A percentile compares a stretch with the other conserved stretches of the same genome.
Conservation (phyloP, 2,329 filamentous ascomycete genomes). For the Claviceps cyperi region DNA sequence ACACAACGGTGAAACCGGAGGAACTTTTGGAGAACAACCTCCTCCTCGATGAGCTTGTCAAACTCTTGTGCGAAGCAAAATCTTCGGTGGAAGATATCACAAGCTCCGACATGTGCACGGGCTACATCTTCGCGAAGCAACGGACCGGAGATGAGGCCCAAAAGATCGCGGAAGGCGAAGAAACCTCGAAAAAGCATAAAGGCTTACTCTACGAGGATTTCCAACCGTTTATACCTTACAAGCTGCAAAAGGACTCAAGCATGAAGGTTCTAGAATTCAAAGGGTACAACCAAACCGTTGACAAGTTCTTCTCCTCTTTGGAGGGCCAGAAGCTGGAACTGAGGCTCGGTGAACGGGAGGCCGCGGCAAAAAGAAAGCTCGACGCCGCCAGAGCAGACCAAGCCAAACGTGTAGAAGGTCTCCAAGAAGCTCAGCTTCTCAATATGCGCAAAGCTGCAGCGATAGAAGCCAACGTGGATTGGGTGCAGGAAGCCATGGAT, state of each 20-base stretch:
- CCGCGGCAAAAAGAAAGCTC: constrained; percentile 66
- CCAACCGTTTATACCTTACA: constrained; percentile 75
- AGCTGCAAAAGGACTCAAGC: constrained; percentile 54
- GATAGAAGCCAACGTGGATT: constrained; percentile 78
- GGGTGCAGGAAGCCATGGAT: constrained; percentile 84
- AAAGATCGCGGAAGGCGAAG: constrained; percentile 11
- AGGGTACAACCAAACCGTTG: constrained; percentile 83
- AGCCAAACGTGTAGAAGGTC: constrained; percentile 64
- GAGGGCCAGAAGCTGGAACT: constrained; percentile 84
- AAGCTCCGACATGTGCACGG: constrained; percentile 49
- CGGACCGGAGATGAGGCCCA: constrained; percentile 12
- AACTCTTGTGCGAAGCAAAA: constrained; percentile 53
- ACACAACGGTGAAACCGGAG: constrained; percentile 51
- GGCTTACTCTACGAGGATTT: constrained; percentile 80
- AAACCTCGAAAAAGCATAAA: constrained; percentile 24
- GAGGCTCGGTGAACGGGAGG: constrained; percentile 66
- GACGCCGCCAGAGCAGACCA: constrained; percentile 78
- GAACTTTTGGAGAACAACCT: constrained; percentile 53
- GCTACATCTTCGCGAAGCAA: constrained; percentile 77
- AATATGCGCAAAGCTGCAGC: constrained; percentile 81
- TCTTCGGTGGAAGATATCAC: constrained; percentile 53
- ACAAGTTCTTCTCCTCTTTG: constrained; percentile 93
- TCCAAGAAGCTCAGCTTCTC: constrained; percentile 67
- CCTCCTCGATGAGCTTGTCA: constrained; percentile 51
- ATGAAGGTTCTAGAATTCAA: constrained; percentile 62